Evolutionary conservation across 2,329 filamentous ascomycete species (phyloP), one percentile per base, ranked within the genome.

Genomic region (Curvularia lunata): DNA sequence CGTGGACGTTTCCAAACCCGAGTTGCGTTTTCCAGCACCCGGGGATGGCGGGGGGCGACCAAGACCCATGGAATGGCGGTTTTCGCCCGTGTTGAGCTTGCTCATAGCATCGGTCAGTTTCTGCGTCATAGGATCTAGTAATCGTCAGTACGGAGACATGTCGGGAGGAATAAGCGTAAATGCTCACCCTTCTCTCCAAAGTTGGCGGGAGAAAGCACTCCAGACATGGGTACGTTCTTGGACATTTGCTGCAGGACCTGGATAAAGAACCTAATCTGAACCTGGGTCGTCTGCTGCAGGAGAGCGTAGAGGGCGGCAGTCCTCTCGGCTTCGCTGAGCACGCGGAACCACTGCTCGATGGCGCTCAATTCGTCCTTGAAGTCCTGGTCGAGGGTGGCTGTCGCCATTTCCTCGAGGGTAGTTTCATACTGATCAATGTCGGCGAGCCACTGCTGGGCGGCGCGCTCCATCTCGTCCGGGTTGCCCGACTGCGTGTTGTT

Each of bases 321-420:
- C 62, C 95, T 86, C 80, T 99, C 95, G 27, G 95, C 93, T 80
- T 98, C 95, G 74, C 94, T 98, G 64, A 99, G 83, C 52, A 99
- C 95, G 62, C 93, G 90, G 79, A 99, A 99, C 95, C 95, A 99
- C 82, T 99, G 95, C 81, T 99, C 95, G 74, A 99, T 99, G 67
- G 95, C 95, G 75, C 92, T 97, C 60, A 99, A 86, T 79, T 99
- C 95, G 79, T 98, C 95, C 82, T 99, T 99, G 84, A 99, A 99
- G 75, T 99, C 95, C 81, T 99, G 95, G 75, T 99, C 95, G 53
- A 98, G 83, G n/a, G 95, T 98, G 27, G 95, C 95, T 30, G 94
- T 93, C 42, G 95, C 95, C 95, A 99, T 99, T 77, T 99, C 95
- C 79, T 98, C 95, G 72, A 99, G 80, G 1, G 95, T 99, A n/a